phyloP scores from a whole-genome alignment of 805 yeast genomes.

The Kuraishia hungarica region DNA sequence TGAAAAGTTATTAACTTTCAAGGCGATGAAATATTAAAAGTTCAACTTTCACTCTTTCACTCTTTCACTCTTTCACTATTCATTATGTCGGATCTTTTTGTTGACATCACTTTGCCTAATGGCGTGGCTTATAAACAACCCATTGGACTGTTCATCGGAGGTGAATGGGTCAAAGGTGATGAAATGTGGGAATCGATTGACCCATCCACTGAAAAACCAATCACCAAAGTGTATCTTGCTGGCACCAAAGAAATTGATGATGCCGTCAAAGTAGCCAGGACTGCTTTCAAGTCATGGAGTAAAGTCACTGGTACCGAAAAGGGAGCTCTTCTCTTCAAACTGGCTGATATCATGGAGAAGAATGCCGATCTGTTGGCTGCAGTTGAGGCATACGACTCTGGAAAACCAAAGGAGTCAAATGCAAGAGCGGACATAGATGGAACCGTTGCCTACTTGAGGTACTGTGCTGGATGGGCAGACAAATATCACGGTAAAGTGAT shows the following conservation, averaged over 20 bases:
- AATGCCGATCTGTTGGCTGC: constrained; percentile 39
- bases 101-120: constrained; percentile 24
- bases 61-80: not conserved
- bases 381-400: constrained; percentile 44
- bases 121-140: constrained; percentile 47
- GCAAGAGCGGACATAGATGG: constrained; percentile 41
- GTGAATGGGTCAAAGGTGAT: constrained; percentile 35
- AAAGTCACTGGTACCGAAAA: constrained; percentile 31
- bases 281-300: constrained; percentile 40
- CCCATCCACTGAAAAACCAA: constrained; percentile 41
- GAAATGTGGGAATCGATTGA: constrained; percentile 32
- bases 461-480: constrained; percentile 60
- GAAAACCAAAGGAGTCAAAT: constrained; percentile 40
- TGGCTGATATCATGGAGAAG: constrained; percentile 43
- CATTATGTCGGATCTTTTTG: not conserved
- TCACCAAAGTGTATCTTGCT: constrained; percentile 40
- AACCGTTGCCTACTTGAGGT: constrained; percentile 35
- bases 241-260: constrained; percentile 36
- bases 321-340: constrained; percentile 30
- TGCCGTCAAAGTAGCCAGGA: constrained; percentile 42
- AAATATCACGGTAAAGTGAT: constrained; percentile 36
- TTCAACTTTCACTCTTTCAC: not conserved
- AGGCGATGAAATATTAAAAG: no score
- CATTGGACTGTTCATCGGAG: constrained; percentile 51
- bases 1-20: no score